These are phyloP conservation scores for Hygrocybe punicea DNA, from an alignment of 768 basidiomycete species.

Conservation along the genomic window DNA sequence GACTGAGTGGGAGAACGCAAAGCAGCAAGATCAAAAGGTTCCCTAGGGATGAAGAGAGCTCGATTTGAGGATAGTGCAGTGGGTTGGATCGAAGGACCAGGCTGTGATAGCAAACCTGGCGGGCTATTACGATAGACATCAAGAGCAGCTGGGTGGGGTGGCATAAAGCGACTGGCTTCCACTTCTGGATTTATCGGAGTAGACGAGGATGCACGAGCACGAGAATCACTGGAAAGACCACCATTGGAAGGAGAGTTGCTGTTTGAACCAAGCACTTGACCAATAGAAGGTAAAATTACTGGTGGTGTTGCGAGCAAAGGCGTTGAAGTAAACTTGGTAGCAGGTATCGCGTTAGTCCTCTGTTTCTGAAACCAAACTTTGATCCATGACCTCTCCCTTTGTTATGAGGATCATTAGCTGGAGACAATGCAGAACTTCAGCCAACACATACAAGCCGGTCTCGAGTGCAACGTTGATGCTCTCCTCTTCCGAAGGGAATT, in stretches of 20 bases:
- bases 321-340: no score
- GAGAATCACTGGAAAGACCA: no score
- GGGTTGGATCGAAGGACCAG: background rate
- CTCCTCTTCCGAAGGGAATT: background rate
- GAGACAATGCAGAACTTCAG: background rate
- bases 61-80: background rate
- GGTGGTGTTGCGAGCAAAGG: background rate
- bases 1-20: background rate
- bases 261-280: no score
- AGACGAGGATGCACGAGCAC: no score
- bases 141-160: no score
- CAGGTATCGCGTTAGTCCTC: background rate
- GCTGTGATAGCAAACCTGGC: background rate
- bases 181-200: no score
- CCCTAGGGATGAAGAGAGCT: background rate
- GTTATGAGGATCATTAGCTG: no score
- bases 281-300: background rate
- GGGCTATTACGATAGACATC: no score
- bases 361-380: constrained; percentile 1
- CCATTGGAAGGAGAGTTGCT: no score
- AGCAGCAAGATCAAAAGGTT: background rate
- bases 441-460: constrained; percentile 7
- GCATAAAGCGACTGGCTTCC: no score
- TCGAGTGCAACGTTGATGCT: background rate
- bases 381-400: constrained; percentile 1